Base-by-base conservation (phyloP, 805 yeast species). In the Alloascoidea africana region DNA sequence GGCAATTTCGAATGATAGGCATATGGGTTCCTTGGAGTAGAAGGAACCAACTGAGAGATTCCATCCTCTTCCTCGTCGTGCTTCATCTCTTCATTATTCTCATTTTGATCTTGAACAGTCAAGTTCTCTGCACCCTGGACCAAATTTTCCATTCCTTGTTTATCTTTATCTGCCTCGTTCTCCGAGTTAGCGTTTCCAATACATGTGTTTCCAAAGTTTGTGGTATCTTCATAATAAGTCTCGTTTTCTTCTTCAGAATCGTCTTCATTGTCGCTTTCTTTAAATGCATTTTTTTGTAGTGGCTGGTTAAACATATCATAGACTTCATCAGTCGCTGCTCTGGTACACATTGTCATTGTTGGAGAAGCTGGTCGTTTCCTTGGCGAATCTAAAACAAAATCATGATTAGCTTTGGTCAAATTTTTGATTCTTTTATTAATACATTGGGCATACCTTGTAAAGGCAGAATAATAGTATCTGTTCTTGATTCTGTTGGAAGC, bases 281-380 rank as follows among this genome's bases (percentile, higher is more conserved):
- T 61, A 56, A 13, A 59, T 42, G 38, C 41, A 32, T 48, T 41
- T 37, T 32, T 39, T 6, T 48, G 44, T 2, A 64, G 55, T 1
- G 72, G 71, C 36, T 68, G 72, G 48, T 78, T 82, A 52, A 84
- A 81, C 85, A 85, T 81, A 13, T 71, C 67, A 43, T 69, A 61
- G 0, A 85, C 76, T 46, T 84, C 95, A 39, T 73, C 70, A 40
- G 74, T 68, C 2, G 94, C 89, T 47, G 75, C 73, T 37, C 74
- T 73, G 0, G 94, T 79, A 50, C 68, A 78, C 49, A 77, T 58
- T 0, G 96, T 86, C 44, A 80, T 67, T 0, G 95, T 85, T 1
- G 93, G 94, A 0, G 93, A 79, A 11, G 63, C 59, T 2, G 73
- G 68, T 18, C 53, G 49, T 17, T 42, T 42, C 17, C 27, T 36